A percentile compares a stretch with the other conserved stretches of the same genome.
Conservation (phyloP, 1,139 yeast species). For the Wickerhamiella infanticola region DNA sequence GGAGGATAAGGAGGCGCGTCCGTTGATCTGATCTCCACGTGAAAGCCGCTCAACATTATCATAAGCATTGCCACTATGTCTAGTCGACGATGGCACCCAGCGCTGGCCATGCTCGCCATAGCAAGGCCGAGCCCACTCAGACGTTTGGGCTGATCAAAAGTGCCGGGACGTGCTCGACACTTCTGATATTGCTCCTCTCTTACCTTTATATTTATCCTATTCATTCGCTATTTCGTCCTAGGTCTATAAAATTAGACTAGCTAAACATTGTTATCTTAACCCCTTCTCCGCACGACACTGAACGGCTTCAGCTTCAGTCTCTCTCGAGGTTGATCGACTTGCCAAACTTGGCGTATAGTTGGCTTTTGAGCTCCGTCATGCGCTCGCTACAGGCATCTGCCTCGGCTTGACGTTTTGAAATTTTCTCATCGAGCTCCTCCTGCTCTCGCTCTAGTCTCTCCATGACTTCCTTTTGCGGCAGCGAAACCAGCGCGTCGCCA, state of each 20-base stretch:
- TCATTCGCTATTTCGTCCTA: too few species aligned
- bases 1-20: conserved; percentile 23
- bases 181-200: too few species aligned
- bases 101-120: too few species aligned
- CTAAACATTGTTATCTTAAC: too few species aligned
- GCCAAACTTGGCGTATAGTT: conserved; percentile 82
- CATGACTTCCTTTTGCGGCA: conserved; percentile 51
- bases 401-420: conserved; percentile 32
- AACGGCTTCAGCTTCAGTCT: background rate
- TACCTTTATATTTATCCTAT: too few species aligned
- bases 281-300: too few species aligned
- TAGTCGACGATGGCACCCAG: too few species aligned
- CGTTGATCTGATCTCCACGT: background rate
- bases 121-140: too few species aligned
- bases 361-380: conserved; percentile 46
- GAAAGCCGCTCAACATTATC: background rate
- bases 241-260: too few species aligned
- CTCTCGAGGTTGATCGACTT: conserved; percentile 68
- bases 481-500: conserved; percentile 63
- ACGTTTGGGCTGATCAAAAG: too few species aligned
- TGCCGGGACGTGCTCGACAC: too few species aligned
- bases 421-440: conserved; percentile 34
- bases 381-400: conserved; percentile 39
- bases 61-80: background rate
- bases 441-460: conserved; percentile 48